Base-by-base conservation (phyloP, 2,329 filamentous ascomycete genomes). In the Stromatinia cepivora region DNA sequence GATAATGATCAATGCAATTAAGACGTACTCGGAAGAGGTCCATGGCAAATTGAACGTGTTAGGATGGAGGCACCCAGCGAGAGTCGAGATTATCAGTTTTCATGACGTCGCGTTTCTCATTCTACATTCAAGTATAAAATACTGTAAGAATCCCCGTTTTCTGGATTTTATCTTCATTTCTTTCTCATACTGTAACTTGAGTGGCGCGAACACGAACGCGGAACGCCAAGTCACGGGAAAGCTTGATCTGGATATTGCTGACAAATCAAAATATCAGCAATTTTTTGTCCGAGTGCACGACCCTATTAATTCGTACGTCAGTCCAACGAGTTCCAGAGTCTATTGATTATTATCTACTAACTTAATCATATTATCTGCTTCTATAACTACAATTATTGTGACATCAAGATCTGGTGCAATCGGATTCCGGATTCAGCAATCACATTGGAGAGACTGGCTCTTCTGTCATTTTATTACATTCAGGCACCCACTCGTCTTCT, bases 1-100 rank as follows among this genome's bases (percentile, higher is more conserved):
- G 93, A 80, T 98, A 99, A 79, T 95, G 90, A 81, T 99, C 95
- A 82, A 99, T 90, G 82, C 93, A 97, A 79, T 99, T 97, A 78
- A 99, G 84, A 76, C 94, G 91, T 78, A 99, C 89, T 75, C 92
- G 91, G 82, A 99, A 98, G 75, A 87, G 84, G 77, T 93, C 90
- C 90, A 89, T 89, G 31, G 13, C 62, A 46, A 48, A 53, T 34
- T 53, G 48, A 62, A 54, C 48, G 50, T 68, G 20, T 68, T 54
- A 63, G 57, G 58, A 61, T 28, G 66, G 46, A 53, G 45, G 46
- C 25, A 54, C 25, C 66, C 34, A 34, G 57, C 39, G 31, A 48
- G 11, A 67, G 48, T 52, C 36, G 17, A 42, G n/a, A 31, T 31
- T n/a, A 31, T 54, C 46, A 46, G 28, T 42, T 64, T 68, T 68